Percentiles rank a stretch among this genome's conserved stretches.
These are phyloP conservation scores for Dissophora globulifera DNA, from an alignment of 192 early-diverging fungal genomes.

Conservation along the genomic window DNA sequence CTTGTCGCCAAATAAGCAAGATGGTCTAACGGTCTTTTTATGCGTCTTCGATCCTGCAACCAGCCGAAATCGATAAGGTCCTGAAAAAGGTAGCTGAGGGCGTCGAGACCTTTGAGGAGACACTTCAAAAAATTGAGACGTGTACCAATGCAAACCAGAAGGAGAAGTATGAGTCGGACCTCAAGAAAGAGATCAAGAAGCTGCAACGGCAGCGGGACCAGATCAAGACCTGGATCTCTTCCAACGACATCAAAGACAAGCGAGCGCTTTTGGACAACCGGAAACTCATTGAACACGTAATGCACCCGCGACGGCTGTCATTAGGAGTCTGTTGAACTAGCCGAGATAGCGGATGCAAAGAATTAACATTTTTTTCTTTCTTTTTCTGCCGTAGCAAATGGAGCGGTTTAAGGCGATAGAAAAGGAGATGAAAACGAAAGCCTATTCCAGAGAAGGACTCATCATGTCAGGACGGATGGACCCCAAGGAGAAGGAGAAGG, in stretches of 20 bases:
- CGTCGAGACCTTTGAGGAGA: slow-evolving; percentile 93
- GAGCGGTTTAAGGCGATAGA: slow-evolving; percentile 98
- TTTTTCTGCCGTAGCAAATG: slow-evolving; percentile 91
- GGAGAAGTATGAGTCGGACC: slow-evolving; percentile 95
- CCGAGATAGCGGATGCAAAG: too few species aligned
- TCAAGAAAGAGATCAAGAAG: slow-evolving; percentile 99
- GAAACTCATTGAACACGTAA: slow-evolving; percentile 87
- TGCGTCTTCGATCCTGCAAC: too few species aligned
- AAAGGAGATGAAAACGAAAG: slow-evolving; percentile 99
- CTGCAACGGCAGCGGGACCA: slow-evolving; percentile 95
- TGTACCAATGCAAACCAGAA: slow-evolving; percentile 89
- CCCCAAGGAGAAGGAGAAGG: slow-evolving; percentile 93
- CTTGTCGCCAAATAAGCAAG: too few species aligned
- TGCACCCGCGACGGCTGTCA: too few species aligned
- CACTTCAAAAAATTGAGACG: slow-evolving; percentile 87
- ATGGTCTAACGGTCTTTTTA: too few species aligned
- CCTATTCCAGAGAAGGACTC: slow-evolving; percentile 96
- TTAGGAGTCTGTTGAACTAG: too few species aligned
- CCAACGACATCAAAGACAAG: slow-evolving; percentile 97
- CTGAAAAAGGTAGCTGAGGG: slow-evolving; percentile 97
- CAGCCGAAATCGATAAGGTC: slow-evolving; percentile 95
- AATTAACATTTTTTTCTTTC: too few species aligned
- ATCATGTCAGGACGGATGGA: slow-evolving; percentile 83
- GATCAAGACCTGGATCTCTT: slow-evolving; percentile 95
- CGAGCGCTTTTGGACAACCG: slow-evolving; percentile 86